phyloP scores from a whole-genome alignment of 2,329 filamentous ascomycete species.

The Trichoderma atroviride region DNA sequence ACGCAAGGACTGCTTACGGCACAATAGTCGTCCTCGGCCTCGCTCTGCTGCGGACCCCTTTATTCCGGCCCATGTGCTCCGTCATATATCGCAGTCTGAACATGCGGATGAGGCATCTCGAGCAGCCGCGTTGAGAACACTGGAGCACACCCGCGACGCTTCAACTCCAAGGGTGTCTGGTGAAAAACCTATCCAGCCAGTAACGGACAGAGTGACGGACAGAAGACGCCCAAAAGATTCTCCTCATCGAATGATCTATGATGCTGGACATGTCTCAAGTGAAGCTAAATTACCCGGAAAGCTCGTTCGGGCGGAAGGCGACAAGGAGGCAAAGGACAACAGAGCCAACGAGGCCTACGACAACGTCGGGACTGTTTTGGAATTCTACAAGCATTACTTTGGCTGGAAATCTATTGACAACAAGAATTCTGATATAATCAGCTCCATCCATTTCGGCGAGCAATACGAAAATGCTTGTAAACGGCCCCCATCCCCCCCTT shows the following conservation, averaged over 20 bases:
- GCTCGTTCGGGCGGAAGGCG: constrained; percentile 48
- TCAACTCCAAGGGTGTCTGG: constrained; percentile 27
- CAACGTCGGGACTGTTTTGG: constrained; percentile 52
- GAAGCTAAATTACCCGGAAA: constrained; percentile 47
- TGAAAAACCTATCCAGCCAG: constrained; percentile 24
- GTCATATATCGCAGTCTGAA: constrained; percentile 43
- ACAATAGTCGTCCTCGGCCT: constrained; percentile 29
- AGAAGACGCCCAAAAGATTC: constrained; percentile 32
- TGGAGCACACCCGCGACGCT: constrained; percentile 43
- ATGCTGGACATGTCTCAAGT: constrained; percentile 44
- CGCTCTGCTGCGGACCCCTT: constrained; percentile 35
- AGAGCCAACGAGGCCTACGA: constrained; percentile 54
- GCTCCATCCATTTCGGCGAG: constrained; percentile 56
- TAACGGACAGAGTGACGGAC: background rate
- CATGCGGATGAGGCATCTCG: constrained; percentile 45
- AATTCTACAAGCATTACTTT: constrained; percentile 55
- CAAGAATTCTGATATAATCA: constrained; percentile 51
- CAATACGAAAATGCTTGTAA: constrained; percentile 56
- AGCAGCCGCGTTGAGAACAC: constrained; percentile 42
- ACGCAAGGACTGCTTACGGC: constrained; percentile 43
- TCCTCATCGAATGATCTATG: constrained; percentile 49
- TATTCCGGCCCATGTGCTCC: constrained; percentile 45
- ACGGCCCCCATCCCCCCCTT: constrained; percentile 27
- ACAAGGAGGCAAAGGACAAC: constrained; percentile 44
- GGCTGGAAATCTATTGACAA: constrained; percentile 57